Conservation (phyloP, 2,329 filamentous ascomycete genomes). For the Botrytis galanthina region DNA sequence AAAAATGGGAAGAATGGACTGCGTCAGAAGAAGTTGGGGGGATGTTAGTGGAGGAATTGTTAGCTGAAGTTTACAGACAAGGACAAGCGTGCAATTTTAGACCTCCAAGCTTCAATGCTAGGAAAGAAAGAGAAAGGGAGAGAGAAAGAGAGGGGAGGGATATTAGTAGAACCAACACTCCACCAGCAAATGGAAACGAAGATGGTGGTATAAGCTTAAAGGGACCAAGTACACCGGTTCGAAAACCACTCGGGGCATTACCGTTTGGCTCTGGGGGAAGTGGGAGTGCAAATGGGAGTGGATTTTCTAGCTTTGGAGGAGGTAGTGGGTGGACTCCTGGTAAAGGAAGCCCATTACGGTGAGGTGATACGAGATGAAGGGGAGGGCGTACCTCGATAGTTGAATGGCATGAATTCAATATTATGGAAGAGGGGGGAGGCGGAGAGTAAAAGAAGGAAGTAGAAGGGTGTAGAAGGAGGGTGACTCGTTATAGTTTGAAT, state of each 20-base stretch:
- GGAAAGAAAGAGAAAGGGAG: slow-evolving; percentile 43
- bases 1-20: slow-evolving; percentile 81
- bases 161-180: slow-evolving; percentile 52
- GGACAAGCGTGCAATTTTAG: slow-evolving; percentile 58
- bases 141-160: slow-evolving; percentile 47
- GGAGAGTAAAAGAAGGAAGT: slow-evolving; percentile 6
- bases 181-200: slow-evolving; percentile 40
- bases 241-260: slow-evolving; percentile 7
- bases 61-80: slow-evolving; percentile 80
- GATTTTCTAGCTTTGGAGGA: slow-evolving; percentile 6
- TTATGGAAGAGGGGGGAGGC: neutral
- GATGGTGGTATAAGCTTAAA: neutral
- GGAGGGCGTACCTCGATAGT: neutral
- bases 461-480: neutral
- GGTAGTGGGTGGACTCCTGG: slow-evolving; percentile 14
- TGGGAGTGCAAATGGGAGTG: slow-evolving; percentile 9
- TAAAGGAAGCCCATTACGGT: slow-evolving; percentile 18
- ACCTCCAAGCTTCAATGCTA: slow-evolving; percentile 46
- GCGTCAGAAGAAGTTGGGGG: slow-evolving; percentile 57
- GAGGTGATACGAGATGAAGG: neutral
- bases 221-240: slow-evolving; percentile 19
- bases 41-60: slow-evolving; percentile 76
- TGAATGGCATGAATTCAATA: neutral
- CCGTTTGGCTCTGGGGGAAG: slow-evolving; percentile 11
- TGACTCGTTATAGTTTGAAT: neutral